phyloP scores from a whole-genome alignment of 192 early-diverging fungal species.

The Chytriomyces confervae region DNA sequence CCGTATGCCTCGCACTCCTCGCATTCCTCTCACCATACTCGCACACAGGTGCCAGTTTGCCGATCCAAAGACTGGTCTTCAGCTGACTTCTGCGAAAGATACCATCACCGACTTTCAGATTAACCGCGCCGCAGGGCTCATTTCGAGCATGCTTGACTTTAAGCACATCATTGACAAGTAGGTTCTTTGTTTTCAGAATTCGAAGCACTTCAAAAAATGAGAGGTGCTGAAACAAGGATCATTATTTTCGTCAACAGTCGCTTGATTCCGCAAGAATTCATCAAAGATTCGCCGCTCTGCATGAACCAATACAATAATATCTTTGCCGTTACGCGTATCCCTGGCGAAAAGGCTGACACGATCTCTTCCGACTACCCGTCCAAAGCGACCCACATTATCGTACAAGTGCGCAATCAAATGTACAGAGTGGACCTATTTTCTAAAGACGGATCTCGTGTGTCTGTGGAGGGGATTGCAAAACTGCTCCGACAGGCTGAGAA shows the following conservation, averaged over 20 bases:
- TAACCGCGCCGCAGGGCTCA: slow-evolving; percentile 58
- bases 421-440: slow-evolving; percentile 81
- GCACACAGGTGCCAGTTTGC: slow-evolving; percentile 38
- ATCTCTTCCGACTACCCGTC: slow-evolving; percentile 76
- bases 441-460: slow-evolving; percentile 67
- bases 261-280: slow-evolving; percentile 53
- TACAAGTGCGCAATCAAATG: slow-evolving; percentile 84
- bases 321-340: slow-evolving; percentile 82
- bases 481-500: slow-evolving; percentile 36
- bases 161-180: slow-evolving; percentile 50
- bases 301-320: slow-evolving; percentile 94
- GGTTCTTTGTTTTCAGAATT: slow-evolving; percentile 5
- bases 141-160: slow-evolving; percentile 55
- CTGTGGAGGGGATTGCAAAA: slow-evolving; percentile 15
- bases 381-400: slow-evolving; percentile 79
- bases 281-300: slow-evolving; percentile 72
- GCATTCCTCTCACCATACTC: too few species aligned
- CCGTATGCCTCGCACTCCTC: too few species aligned
- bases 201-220: neutral
- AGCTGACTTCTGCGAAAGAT: neutral
- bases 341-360: slow-evolving; percentile 70
- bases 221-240: neutral
- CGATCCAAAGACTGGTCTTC: slow-evolving; percentile 43
- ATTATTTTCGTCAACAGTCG: slow-evolving; percentile 32
- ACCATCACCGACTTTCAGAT: slow-evolving; percentile 54